A percentile compares a stretch with the other conserved stretches of the same genome.
phyloP scores from a whole-genome alignment of 257 asterid genomes.

The Hygrophila difformis region DNA sequence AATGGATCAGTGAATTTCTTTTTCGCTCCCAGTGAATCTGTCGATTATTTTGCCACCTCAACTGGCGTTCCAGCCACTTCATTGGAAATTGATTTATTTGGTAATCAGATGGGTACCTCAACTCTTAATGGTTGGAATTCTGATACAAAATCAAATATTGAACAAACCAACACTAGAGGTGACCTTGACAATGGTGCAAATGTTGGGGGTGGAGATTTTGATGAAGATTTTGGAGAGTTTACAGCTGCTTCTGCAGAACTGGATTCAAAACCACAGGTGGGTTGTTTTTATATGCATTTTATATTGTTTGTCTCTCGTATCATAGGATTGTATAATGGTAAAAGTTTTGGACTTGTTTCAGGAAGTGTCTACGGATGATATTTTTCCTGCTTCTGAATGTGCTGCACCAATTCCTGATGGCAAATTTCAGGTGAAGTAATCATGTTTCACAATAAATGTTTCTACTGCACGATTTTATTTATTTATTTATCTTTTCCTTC shows the following conservation, averaged over 20 bases:
- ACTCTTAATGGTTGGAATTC: constrained; percentile 22
- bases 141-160: constrained; percentile 22
- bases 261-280: constrained; percentile 37
- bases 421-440: constrained; percentile 15
- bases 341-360: constrained; percentile 7
- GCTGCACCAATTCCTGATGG: constrained; percentile 10
- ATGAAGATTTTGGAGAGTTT: constrained; percentile 64
- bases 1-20: constrained; percentile 30
- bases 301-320: background rate
- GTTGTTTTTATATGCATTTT: constrained; percentile 7
- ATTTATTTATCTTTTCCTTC: background rate
- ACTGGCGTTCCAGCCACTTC: constrained; percentile 26
- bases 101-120: constrained; percentile 22
- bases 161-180: constrained; percentile 22
- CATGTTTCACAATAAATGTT: background rate
- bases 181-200: constrained; percentile 17
- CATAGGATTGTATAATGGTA: background rate
- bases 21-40: constrained; percentile 22
- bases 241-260: constrained; percentile 39
- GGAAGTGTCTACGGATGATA: constrained; percentile 14
- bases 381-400: constrained; percentile 9
- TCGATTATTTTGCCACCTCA: constrained; percentile 31
- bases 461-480: background rate
- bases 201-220: constrained; percentile 30
- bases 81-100: constrained; percentile 24